Evolutionary conservation across 345 rosid species (phyloP).

Genomic region (Heritiera fomes): DNA sequence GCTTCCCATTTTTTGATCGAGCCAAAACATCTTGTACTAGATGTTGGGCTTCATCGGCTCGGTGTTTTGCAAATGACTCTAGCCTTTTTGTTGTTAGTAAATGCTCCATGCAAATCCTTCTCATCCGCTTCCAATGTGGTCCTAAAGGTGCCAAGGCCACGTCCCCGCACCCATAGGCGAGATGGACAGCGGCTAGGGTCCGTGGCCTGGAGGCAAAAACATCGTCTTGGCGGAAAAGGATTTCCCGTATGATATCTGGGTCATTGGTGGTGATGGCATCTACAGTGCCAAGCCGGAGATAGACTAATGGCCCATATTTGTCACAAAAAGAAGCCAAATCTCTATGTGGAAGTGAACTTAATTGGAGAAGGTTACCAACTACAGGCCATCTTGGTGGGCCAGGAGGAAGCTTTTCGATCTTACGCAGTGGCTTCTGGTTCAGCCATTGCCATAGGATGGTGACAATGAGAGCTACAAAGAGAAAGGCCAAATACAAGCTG

Average conservation of each 20-base stretch:
- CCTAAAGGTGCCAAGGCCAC: slow-evolving; percentile 84
- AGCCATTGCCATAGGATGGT: not conserved
- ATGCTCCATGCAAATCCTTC: slow-evolving; percentile 74
- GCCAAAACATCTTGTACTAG: slow-evolving; percentile 43
- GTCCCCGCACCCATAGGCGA: slow-evolving; percentile 74
- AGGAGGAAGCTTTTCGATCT: slow-evolving; percentile 57
- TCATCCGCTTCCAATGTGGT: slow-evolving; percentile 63
- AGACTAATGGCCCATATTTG: slow-evolving; percentile 73
- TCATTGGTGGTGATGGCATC: slow-evolving; percentile 86
- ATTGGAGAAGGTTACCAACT: slow-evolving; percentile 80
- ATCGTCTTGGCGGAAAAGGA: slow-evolving; percentile 71
- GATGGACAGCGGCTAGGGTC: slow-evolving; percentile 74
- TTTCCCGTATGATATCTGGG: slow-evolving; percentile 61
- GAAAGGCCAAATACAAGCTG: slow-evolving; percentile 20
- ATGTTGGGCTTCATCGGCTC: slow-evolving; percentile 53
- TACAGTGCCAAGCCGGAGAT: slow-evolving; percentile 68
- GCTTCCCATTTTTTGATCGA: slow-evolving; percentile 32
- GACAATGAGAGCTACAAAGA: not conserved
- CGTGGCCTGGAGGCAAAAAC: slow-evolving; percentile 83
- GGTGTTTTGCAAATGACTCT: slow-evolving; percentile 47
- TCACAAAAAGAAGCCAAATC: slow-evolving; percentile 67
- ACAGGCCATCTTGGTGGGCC: slow-evolving; percentile 84
- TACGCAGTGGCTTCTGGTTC: slow-evolving; percentile 12
- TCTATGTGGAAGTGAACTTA: slow-evolving; percentile 49
- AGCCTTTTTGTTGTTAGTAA: slow-evolving; percentile 51